Percentiles rank a stretch among this genome's conserved stretches.
Conservation (phyloP, 164 flowering plant species). For the Nymphaea thermarum region DNA sequence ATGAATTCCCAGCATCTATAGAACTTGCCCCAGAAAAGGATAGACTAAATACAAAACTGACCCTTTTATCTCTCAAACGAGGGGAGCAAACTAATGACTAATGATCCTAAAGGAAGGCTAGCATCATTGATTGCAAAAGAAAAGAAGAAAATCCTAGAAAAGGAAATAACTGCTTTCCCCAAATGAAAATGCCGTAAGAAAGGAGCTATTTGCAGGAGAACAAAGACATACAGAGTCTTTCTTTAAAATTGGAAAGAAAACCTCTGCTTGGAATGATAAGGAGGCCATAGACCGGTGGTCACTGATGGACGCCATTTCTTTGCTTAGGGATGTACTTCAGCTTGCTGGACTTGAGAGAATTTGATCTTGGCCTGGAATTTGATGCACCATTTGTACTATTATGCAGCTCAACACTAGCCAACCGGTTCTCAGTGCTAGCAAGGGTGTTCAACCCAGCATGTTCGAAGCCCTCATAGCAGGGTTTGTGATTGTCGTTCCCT, state of each 20-base stretch:
- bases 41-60: neutral
- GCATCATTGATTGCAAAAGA: neutral
- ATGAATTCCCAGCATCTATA: neutral
- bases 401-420: constrained; percentile 7
- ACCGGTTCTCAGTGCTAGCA: constrained; percentile 22
- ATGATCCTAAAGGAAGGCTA: neutral
- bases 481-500: constrained; percentile 12
- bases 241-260: neutral
- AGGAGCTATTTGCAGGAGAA: neutral
- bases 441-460: constrained; percentile 9
- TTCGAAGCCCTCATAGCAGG: constrained; percentile 3
- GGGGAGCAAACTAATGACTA: neutral
- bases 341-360: constrained; percentile 34
- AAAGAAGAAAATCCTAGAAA: neutral
- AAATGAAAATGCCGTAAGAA: neutral
- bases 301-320: constrained; percentile 15
- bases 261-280: neutral
- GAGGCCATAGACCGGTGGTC: neutral
- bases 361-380: constrained; percentile 24
- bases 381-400: constrained; percentile 7
- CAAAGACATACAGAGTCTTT: neutral
- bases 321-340: constrained; percentile 56
- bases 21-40: neutral
- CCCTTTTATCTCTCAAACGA: neutral
- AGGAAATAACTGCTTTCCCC: neutral